phyloP scores from a whole-genome alignment of 2,329 filamentous ascomycete species.

The Dactylellina cionopaga region DNA sequence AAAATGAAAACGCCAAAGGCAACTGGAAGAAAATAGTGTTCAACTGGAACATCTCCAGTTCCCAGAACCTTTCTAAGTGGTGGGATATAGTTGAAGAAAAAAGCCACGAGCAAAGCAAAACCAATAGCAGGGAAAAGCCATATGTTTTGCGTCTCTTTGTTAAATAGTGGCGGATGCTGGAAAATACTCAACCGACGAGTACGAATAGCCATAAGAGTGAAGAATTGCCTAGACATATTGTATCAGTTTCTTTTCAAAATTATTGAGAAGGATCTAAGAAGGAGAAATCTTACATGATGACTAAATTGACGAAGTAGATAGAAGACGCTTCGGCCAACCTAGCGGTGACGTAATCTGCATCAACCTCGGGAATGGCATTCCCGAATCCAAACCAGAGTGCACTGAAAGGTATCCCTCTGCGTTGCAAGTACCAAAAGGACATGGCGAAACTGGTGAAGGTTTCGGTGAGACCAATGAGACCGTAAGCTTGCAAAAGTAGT shows the following conservation, averaged over 20 bases:
- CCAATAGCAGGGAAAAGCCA: conserved; percentile 76
- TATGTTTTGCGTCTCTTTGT: conserved; percentile 72
- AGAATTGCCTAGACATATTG: conserved; percentile 62
- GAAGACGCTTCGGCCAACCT: conserved; percentile 73
- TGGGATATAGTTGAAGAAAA: conserved; percentile 75
- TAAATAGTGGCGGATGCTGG: conserved; percentile 76
- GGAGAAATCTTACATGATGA: conserved; percentile 80
- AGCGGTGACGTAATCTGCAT: conserved; percentile 67
- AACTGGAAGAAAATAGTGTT: conserved; percentile 80
- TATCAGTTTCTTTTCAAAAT: too few relatives aligned
- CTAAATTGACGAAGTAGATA: conserved; percentile 82
- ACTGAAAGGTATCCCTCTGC: conserved; percentile 72
- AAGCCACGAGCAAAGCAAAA: conserved; percentile 74
- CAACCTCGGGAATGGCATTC: conserved; percentile 61
- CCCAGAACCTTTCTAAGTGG: conserved; percentile 70
- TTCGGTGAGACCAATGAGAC: conserved; percentile 73
- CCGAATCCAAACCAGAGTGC: conserved; percentile 76
- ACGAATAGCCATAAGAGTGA: conserved; percentile 68
- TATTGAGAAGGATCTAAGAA: too few relatives aligned
- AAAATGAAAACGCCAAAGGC: conserved; percentile 74
- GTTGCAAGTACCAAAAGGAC: conserved; percentile 73
- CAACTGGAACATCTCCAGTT: conserved; percentile 73
- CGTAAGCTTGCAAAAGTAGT: conserved; percentile 77
- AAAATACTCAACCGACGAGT: conserved; percentile 75
- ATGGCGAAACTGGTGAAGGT: conserved; percentile 71